Base-by-base conservation (phyloP, 1,139 yeast species). In the Yamadazyma jaroonii region DNA sequence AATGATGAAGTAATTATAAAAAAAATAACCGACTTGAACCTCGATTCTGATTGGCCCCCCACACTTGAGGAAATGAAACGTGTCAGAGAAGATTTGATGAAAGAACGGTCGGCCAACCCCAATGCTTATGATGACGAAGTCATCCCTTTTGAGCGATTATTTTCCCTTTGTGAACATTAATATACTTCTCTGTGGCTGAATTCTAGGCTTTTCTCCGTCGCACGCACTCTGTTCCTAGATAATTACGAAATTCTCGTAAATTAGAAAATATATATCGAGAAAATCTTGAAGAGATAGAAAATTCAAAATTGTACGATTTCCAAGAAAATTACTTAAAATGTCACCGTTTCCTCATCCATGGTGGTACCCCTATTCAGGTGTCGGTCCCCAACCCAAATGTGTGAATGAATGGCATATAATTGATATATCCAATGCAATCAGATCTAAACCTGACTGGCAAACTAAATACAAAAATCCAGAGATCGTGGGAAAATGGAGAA, bases 371-470 rank as follows among this genome's bases (percentile, higher is more conserved):
- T 54, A 35, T 31, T 3, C 36, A 4, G 45, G 40, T 10, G 7
- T 34, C 10, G 60, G 59, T 2, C 56, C 55, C 2, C 8, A 17
- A 9, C 43, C 51, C 7, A 48, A 44, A 38, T 46, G 57, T 29
- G 33, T 46, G 12, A 56, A 59, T 29, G 68, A 63, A 44, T 53
- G 56, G 54, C 38, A 49, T 11, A 55, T 63, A 6, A 44, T 51
- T 20, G 50, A 51, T 2, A 42, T 63, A 13, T 53, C 61, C n/a
- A 41, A 45, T 34, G 35, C 44, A 8, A 59, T 64, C 28, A 48
- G 67, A 22, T 39, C 39, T 8, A 67, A 64, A 39, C 60, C 61
- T 1, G 47, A 60, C 14, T 67, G 73, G 73, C 48, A 54, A 38
- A 13, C 36, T 4, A 67, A 67, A 41, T 61, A 53, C 38, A 57